Evolutionary conservation across 805 yeast genomes (phyloP).

Genomic region (Candida quercuum): DNA sequence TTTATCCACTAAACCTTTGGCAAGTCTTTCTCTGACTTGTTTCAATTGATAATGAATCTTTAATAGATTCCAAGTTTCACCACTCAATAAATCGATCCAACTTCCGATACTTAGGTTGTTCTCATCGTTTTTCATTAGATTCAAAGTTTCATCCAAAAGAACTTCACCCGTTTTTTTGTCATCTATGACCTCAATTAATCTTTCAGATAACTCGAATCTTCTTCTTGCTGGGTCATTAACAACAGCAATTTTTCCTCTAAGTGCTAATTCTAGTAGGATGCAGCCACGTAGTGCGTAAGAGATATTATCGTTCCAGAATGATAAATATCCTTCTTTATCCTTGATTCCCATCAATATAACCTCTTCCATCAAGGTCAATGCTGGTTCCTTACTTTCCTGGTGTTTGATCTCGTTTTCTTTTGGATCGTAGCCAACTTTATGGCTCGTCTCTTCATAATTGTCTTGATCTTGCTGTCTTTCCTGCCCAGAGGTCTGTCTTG

Average conservation of each 20-base stretch:
- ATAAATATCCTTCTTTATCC: slow-evolving; percentile 92
- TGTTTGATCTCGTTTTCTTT: slow-evolving; percentile 36
- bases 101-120: slow-evolving; percentile 71
- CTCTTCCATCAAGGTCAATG: slow-evolving; percentile 92
- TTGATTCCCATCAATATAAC: slow-evolving; percentile 88
- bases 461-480: slow-evolving; percentile 6
- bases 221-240: slow-evolving; percentile 90
- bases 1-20: slow-evolving; percentile 95
- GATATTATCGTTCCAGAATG: slow-evolving; percentile 97
- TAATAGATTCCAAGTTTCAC: slow-evolving; percentile 96
- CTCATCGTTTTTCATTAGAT: slow-evolving; percentile 81
- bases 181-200: slow-evolving; percentile 83
- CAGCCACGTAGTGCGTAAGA: slow-evolving; percentile 95
- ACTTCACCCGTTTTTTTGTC: slow-evolving; percentile 91
- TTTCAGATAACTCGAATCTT: slow-evolving; percentile 80
- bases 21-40: slow-evolving; percentile 93
- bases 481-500: slow-evolving; percentile 29
- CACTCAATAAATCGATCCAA: slow-evolving; percentile 92
- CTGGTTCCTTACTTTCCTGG: slow-evolving; percentile 45
- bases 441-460: slow-evolving; percentile 30
- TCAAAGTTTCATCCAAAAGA: slow-evolving; percentile 86
- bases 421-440: slow-evolving; percentile 80
- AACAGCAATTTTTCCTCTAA: slow-evolving; percentile 83
- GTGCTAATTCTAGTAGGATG: slow-evolving; percentile 85
- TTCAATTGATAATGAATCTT: slow-evolving; percentile 93